Base-by-base conservation (phyloP, 352 stramenopile genomes). In the Phytopythium delawarense region DNA sequence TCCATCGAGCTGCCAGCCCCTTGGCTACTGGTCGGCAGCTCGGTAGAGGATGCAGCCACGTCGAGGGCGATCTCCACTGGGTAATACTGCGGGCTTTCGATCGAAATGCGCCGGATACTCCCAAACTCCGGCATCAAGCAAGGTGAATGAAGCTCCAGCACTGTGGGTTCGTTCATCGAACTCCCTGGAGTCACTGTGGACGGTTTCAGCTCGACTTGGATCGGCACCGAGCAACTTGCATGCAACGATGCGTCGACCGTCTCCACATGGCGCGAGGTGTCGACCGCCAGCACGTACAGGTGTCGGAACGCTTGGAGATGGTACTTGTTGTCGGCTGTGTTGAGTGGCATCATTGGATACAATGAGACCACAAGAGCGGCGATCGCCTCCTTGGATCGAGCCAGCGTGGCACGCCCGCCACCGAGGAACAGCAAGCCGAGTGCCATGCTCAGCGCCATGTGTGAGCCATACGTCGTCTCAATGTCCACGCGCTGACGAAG, bases 371-470 rank as follows among this genome's bases (percentile, higher is more conserved):
- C 75, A 7, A 99, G 83, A 40, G 91, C 89, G 11, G 96, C 97
- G 53, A 99, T 96, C 54, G 97, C 94, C 46, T 91, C 79, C 34
- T 84, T 87, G 0, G 83, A 88, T 20, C 81, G 74, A n/a, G 79
- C 85, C n/a, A 99, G 71, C 0, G 96, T 98, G 18, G 83, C 88
- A 56, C 91, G 93, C 0, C 97, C 97, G 40, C 96, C 95, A 30
- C 96, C 96, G 6, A 99, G 64, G 62, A 99, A 99, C 8, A 99
- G 77, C 55, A 99, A 73, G 0, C 97, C 97, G 32, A 99, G 98
- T 25, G 96, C 89, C 74, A 96, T 92, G 45, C 84, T 94, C 50
- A 97, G 82, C 16, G 89, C 83, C 93, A 99, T 98, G 75, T 99
- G 96, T 39, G 93, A 97, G 9, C 97, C 97, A 61, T 98, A 99